These are phyloP conservation scores for Closterium sp. DNA, from an alignment of 139 green algal genomes.

Conservation along the genomic window DNA sequence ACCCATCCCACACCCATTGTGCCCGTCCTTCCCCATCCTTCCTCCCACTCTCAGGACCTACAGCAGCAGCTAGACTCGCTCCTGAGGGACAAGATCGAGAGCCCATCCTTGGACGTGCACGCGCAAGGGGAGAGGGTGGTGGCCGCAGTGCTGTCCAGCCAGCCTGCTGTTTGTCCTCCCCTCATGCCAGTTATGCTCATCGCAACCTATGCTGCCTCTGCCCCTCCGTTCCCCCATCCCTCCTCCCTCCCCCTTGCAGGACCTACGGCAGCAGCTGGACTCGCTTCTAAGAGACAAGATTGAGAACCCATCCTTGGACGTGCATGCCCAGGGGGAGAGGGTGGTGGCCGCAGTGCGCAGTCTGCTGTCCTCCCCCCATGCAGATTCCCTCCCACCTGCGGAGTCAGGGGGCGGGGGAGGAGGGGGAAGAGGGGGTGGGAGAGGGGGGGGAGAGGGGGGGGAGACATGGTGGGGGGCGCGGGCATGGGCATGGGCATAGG, in stretches of 20 bases:
- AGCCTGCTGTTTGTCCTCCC: too few relatives aligned
- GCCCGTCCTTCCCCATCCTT: neutral
- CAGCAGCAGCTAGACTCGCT: conserved; percentile 18
- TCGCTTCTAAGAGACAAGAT: conserved; percentile 26
- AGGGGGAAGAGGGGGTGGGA: neutral
- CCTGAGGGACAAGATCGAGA: conserved; percentile 19
- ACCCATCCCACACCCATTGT: neutral
- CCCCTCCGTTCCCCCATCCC: neutral
- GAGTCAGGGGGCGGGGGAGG: too few relatives aligned
- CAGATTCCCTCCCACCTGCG: too few relatives aligned
- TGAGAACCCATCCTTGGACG: conserved; percentile 18
- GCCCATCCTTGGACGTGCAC: conserved; percentile 28
- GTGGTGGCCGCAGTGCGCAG: conserved; percentile 12
- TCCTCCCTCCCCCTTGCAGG: neutral
- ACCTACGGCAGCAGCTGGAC: conserved; percentile 18
- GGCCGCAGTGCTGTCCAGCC: conserved; percentile 6
- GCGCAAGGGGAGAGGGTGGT: neutral
- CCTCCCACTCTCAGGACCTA: neutral
- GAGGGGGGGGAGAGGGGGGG: neutral
- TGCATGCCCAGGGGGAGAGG: neutral
- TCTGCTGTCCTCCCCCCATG: neutral
- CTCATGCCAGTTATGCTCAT: too few relatives aligned
- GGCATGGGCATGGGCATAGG: neutral
- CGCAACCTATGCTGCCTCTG: neutral
- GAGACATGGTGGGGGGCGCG: neutral